Evolutionary conservation across 805 yeast species (phyloP), one percentile per base, ranked within the genome.

Genomic region (Teunomyces pallodes): DNA sequence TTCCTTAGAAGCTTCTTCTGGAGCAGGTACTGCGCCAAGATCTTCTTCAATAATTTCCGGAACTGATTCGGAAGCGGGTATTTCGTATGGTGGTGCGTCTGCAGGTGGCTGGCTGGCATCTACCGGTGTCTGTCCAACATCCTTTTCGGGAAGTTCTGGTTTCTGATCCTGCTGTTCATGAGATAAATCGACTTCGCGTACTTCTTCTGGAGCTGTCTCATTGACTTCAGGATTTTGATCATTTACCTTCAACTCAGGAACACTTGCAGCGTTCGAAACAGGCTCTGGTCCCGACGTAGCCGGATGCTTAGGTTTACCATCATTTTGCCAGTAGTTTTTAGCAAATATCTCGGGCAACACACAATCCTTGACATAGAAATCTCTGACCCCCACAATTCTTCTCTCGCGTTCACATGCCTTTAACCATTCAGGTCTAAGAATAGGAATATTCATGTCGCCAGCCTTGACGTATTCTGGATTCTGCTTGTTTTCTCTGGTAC

Each of bases 381-480:
- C 90, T 59, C 96, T 79, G 12, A 94, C 99, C 26, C 98, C 97
- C 38, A 91, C 96, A 47, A 94, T 84, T 60, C 96, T 73, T 57
- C 94, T 81, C 61, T 91, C 97, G 38, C 77, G 66, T 58, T 88
- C 96, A 71, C 98, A 94, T 0, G 97, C 97, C 66, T 87, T 86
- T 48, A 94, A 73, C 98, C 98, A 94, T 64, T 94, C 97, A 0
- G 99, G 98, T 65, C 96, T 80, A 26, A 94, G 91, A 35, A 94
- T 81, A 2, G 99, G 99, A 47, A 94, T 90, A 62, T 90, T 94
- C 72, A 82, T 80, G 46, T 86, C 90, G 52, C 79, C 76, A 1
- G 98, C 99, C 62, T 82, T 85, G 52, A 83, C 75, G 70, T 81
- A 87, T 65, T 88, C 91, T 13, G 84, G 76, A 45, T 73, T 67